Conservation (phyloP, 371 early-diverging fungal species). For the Blakeslea trispora region DNA sequence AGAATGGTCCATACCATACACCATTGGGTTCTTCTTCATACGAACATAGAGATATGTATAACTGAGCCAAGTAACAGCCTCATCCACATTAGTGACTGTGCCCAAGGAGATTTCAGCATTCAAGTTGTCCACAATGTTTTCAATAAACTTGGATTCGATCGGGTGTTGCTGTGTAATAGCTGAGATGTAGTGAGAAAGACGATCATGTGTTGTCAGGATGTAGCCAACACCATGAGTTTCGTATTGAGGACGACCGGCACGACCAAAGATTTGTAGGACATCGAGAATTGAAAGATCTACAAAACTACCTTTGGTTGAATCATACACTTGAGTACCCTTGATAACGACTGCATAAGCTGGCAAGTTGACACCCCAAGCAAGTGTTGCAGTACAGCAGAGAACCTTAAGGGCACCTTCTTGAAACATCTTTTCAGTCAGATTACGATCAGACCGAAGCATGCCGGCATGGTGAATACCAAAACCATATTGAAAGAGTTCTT, state of each 20-base stretch:
- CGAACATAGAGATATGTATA: constrained; percentile 98
- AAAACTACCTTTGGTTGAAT: constrained; percentile 89
- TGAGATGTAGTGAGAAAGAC: constrained; percentile 90
- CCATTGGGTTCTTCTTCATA: constrained; percentile 93
- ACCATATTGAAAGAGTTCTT: constrained; percentile 80
- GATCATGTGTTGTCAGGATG: constrained; percentile 91
- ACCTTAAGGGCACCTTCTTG: constrained; percentile 87
- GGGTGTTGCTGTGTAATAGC: constrained; percentile 96
- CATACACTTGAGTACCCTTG: constrained; percentile 98
- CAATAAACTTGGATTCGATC: constrained; percentile 95
- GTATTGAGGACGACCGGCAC: constrained; percentile 98
- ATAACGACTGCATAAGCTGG: constrained; percentile 99
- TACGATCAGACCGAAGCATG: constrained; percentile 91
- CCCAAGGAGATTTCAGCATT: constrained; percentile 98
- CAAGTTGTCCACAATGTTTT: constrained; percentile 88
- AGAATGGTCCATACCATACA: constrained; percentile 84
- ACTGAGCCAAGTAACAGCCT: constrained; percentile 96
- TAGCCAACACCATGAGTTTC: constrained; percentile 92
- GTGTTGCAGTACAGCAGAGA: constrained; percentile 98
- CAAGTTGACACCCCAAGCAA: constrained; percentile 99
- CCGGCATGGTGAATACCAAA: constrained; percentile 99
- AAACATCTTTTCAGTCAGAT: constrained; percentile 89
- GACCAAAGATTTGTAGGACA: constrained; percentile 99
- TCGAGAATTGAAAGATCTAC: constrained; percentile 93
- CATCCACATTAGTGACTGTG: constrained; percentile 91